These are phyloP conservation scores for Neolecta irregularis DNA, from an alignment of 1,139 yeast genomes.

Conservation along the genomic window DNA sequence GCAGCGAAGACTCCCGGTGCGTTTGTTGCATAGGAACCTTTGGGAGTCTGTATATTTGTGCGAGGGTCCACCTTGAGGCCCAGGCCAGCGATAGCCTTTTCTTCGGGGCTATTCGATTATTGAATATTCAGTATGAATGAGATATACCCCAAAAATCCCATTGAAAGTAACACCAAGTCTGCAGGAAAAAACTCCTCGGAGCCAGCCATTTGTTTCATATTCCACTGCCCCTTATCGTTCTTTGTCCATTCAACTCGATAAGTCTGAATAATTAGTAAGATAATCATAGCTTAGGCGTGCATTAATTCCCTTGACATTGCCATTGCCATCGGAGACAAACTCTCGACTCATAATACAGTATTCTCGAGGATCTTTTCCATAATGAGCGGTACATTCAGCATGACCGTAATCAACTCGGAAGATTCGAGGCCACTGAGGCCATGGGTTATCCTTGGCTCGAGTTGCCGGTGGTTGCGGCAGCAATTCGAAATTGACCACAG, in stretches of 20 bases:
- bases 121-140: no score
- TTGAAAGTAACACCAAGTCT: constrained; percentile 79
- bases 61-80: constrained; percentile 61
- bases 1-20: constrained; percentile 70
- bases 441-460: constrained; percentile 90
- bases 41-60: constrained; percentile 61
- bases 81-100: constrained; percentile 40
- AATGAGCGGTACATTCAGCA: constrained; percentile 83
- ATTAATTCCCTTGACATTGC: constrained; percentile 50
- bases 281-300: constrained; percentile 2
- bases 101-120: no score
- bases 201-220: constrained; percentile 94
- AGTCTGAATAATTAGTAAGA: constrained; percentile 39
- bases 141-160: constrained; percentile 97
- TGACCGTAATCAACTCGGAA: constrained; percentile 98
- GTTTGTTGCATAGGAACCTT: constrained; percentile 49
- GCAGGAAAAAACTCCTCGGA: constrained; percentile 91
- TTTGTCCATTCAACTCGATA: constrained; percentile 97
- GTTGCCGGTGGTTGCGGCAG: constrained; percentile 79
- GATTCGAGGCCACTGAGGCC: constrained; percentile 99
- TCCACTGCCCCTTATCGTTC: constrained; percentile 94
- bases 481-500: constrained; percentile 89
- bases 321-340: constrained; percentile 76
- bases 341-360: constrained; percentile 90
- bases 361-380: constrained; percentile 95